Conservation (phyloP, 345 rosid genomes). For the Camelina hispida region DNA sequence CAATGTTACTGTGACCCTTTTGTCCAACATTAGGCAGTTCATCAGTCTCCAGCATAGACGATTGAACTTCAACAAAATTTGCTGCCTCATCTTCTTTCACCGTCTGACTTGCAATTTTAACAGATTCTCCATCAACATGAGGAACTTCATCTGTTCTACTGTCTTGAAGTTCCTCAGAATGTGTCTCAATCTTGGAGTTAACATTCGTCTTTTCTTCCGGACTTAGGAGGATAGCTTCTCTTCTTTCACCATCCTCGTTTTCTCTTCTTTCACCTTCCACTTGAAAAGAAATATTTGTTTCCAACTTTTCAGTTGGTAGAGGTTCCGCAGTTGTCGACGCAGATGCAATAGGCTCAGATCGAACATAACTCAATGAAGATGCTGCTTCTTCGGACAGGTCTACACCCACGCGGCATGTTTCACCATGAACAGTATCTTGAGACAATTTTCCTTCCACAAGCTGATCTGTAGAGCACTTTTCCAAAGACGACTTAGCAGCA, state of each 20-base stretch:
- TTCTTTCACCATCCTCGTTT: slow-evolving; percentile 13
- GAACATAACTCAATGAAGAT: slow-evolving; percentile 17
- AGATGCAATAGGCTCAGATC: slow-evolving; percentile 32
- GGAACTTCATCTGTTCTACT: slow-evolving; percentile 19
- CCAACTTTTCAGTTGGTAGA: slow-evolving; percentile 29
- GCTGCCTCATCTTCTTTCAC: slow-evolving; percentile 22
- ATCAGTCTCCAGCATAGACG: slow-evolving; percentile 26
- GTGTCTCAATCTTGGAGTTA: slow-evolving; percentile 10
- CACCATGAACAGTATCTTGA: slow-evolving; percentile 20
- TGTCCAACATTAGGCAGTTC: slow-evolving; percentile 17
- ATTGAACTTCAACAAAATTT: slow-evolving; percentile 25
- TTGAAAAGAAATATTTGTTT: slow-evolving; percentile 21
- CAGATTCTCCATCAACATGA: slow-evolving; percentile 21
- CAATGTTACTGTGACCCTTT: slow-evolving; percentile 21
- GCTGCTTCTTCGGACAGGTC: slow-evolving; percentile 9
- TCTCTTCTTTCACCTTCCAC: neutral
- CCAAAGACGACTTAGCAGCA: slow-evolving; percentile 22
- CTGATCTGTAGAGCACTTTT: slow-evolving; percentile 18
- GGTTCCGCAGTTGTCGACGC: slow-evolving; percentile 31
- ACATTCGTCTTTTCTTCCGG: slow-evolving; percentile 29
- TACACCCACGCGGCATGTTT: slow-evolving; percentile 14
- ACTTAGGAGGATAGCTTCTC: slow-evolving; percentile 8
- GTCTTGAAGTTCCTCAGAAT: slow-evolving; percentile 33
- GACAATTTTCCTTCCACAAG: slow-evolving; percentile 27
- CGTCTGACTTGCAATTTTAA: slow-evolving; percentile 29